phyloP scores from a whole-genome alignment of 352 stramenopile genomes.

The Phytophthora europaea region DNA sequence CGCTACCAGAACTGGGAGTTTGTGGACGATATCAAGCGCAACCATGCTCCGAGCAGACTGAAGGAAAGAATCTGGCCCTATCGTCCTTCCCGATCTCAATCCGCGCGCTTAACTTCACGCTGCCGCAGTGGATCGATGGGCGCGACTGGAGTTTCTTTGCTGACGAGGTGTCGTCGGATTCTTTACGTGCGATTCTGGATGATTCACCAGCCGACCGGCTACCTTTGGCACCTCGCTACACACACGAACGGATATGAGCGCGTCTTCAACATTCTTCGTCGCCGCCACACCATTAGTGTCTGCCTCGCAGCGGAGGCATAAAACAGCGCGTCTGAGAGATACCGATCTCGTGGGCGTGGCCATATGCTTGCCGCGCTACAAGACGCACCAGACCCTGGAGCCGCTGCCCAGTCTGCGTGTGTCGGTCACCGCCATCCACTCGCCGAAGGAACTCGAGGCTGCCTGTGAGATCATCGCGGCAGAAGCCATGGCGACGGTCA shows the following conservation, averaged over 20 bases:
- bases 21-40: constrained; percentile 82
- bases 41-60: constrained; percentile 62
- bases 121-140: constrained; percentile 84
- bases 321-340: constrained; percentile 68
- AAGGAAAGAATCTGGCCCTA: constrained; percentile 54
- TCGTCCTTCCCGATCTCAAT: constrained; percentile 82
- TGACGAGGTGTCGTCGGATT: constrained; percentile 63
- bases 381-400: constrained; percentile 67
- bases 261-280: constrained; percentile 81
- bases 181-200: constrained; percentile 83
- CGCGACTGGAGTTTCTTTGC: constrained; percentile 82
- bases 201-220: constrained; percentile 58
- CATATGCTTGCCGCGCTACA: constrained; percentile 81
- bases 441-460: constrained; percentile 57
- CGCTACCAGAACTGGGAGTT: constrained; percentile 92
- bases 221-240: constrained; percentile 78
- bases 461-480: constrained; percentile 69
- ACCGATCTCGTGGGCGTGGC: constrained; percentile 67
- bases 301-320: constrained; percentile 76
- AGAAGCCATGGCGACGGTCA: constrained; percentile 65
- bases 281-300: constrained; percentile 80
- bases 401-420: constrained; percentile 79
- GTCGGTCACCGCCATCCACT: constrained; percentile 80
- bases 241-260: constrained; percentile 83
- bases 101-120: constrained; percentile 75